Percentiles rank a stretch among this genome's conserved stretches.
Evolutionary conservation across 2,329 filamentous ascomycete species (phyloP).

Genomic region (Ascochyta clinopodiicola): DNA sequence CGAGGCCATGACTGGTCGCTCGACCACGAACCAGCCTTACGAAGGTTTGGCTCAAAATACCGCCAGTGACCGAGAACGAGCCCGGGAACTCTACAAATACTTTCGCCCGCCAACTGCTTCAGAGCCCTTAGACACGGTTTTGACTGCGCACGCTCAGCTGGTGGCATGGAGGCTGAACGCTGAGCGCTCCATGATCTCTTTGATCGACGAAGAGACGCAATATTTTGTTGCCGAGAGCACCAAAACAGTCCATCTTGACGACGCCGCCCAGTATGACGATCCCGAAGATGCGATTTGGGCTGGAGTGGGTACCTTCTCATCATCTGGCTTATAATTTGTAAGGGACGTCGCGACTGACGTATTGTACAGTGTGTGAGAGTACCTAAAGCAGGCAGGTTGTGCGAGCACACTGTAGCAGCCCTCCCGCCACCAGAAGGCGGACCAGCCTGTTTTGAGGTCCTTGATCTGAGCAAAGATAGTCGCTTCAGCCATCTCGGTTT

Average conservation of each 20-base stretch:
- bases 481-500: constrained; percentile 43
- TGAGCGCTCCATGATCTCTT: constrained; percentile 49
- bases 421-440: constrained; percentile 29
- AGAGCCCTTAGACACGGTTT: constrained; percentile 36
- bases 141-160: constrained; percentile 47
- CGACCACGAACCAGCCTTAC: constrained; percentile 1
- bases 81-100: constrained; percentile 40
- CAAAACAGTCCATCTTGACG: constrained; percentile 48
- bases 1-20: constrained; percentile 3
- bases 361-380: constrained; percentile 35
- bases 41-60: constrained; percentile 5
- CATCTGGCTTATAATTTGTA: no score
- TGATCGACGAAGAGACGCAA: constrained; percentile 57
- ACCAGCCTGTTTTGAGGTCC: constrained; percentile 50
- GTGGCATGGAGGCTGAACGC: constrained; percentile 46
- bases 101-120: constrained; percentile 25
- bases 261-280: constrained; percentile 42
- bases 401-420: constrained; percentile 40
- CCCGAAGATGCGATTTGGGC: constrained; percentile 46
- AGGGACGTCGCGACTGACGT: neutral
- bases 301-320: constrained; percentile 23
- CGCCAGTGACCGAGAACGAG: constrained; percentile 18
- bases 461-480: constrained; percentile 41
- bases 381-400: constrained; percentile 43
- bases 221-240: constrained; percentile 61